phyloP scores from a whole-genome alignment of 2,329 filamentous ascomycete genomes.

The Cytospora schulzeri region DNA sequence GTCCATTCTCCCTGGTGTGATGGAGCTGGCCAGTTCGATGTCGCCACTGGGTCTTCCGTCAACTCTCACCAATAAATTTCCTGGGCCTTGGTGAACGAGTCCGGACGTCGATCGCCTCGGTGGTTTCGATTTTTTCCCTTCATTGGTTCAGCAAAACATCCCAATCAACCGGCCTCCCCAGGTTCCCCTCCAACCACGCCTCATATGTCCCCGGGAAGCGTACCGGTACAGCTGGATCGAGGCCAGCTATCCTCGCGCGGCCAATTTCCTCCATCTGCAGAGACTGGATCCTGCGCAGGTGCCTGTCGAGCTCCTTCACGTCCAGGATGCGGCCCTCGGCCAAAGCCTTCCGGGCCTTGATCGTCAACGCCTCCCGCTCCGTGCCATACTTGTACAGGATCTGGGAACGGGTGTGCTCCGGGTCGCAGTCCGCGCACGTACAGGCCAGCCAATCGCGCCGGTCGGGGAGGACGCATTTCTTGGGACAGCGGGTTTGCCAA shows the following conservation, averaged over 20 bases:
- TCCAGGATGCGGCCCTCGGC: conserved; percentile 45
- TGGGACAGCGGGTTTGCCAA: conserved; percentile 24
- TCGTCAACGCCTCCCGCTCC: conserved; percentile 12
- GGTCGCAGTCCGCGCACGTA: conserved; percentile 29
- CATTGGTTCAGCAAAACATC: conserved; percentile 20
- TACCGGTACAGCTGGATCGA: conserved; percentile 21
- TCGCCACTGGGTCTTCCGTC: conserved; percentile 24
- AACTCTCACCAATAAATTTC: conserved; percentile 14
- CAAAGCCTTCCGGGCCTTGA: conserved; percentile 54
- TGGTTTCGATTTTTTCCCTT: background rate
- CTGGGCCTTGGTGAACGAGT: conserved; percentile 12
- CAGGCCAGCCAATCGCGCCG: conserved; percentile 23
- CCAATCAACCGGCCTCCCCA: conserved; percentile 23
- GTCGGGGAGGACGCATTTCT: conserved; percentile 25
- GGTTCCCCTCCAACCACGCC: conserved; percentile 23
- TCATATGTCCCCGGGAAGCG: conserved; percentile 26
- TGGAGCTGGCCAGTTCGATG: conserved; percentile 27
- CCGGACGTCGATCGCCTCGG: background rate
- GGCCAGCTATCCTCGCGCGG: conserved; percentile 6
- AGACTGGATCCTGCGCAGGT: conserved; percentile 7
- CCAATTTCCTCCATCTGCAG: conserved; percentile 23
- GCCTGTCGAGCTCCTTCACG: conserved; percentile 17
- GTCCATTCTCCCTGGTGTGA: conserved; percentile 17
- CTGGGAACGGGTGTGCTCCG: conserved; percentile 16
- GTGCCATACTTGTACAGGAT: conserved; percentile 21